Evolutionary conservation across 129 eudicot species (phyloP).

Genomic region (Chrysanthemum makinoi): DNA sequence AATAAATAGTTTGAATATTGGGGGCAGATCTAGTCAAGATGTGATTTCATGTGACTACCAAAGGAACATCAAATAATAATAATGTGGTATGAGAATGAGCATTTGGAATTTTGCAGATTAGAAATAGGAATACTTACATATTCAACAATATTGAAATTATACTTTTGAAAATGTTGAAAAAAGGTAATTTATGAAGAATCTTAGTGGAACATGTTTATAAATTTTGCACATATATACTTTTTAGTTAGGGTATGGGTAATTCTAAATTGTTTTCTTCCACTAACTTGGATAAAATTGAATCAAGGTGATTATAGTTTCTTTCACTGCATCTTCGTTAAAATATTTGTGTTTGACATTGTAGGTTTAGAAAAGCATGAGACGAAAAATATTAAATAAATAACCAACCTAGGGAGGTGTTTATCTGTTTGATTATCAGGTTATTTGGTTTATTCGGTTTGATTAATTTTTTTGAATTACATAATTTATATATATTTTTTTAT

Average conservation of each 20-base stretch:
- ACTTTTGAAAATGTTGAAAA: too few species aligned
- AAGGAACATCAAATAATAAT: slow-evolving; percentile 1
- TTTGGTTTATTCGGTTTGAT: too few species aligned
- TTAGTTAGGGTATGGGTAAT: neutral
- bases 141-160: neutral
- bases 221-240: neutral
- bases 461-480: too few species aligned
- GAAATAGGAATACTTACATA: neutral
- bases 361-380: too few species aligned
- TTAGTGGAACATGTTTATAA: neutral
- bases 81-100: slow-evolving; percentile 3
- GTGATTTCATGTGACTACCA: slow-evolving; percentile 15
- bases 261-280: slow-evolving; percentile 2
- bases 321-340: too few species aligned
- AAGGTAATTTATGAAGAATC: too few species aligned
- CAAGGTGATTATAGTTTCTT: too few species aligned
- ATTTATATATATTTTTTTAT: too few species aligned
- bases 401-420: too few species aligned
- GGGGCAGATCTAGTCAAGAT: slow-evolving; percentile 18
- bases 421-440: too few species aligned
- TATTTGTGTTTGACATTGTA: too few species aligned
- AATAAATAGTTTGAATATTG: slow-evolving; percentile 1
- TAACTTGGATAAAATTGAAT: neutral
- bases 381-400: too few species aligned
- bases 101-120: slow-evolving; percentile 3